Evolutionary conservation across 257 asterid genomes (phyloP), one percentile per base, ranked within the genome.

Genomic region (Lantana camara): DNA sequence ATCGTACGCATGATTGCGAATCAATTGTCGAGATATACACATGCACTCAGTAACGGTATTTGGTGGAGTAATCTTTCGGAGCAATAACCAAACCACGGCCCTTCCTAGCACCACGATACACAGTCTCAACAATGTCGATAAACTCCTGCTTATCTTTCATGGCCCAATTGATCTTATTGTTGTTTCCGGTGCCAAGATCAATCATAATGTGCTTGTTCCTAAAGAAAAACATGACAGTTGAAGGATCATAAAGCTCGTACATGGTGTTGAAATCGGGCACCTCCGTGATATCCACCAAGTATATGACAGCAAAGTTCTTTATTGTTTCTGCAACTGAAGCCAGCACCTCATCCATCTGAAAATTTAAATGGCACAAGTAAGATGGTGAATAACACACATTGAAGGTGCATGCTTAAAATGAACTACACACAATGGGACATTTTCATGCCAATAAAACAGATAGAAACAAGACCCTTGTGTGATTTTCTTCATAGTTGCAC

Each of bases 181-280:
- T 89, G 85, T 92, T 92, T 67, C 98, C 97, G 14, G 98, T 92
- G 16, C 96, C 98, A 47, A 89, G 96, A 64, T 92, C 98, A 44
- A 92, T 89, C 98, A 92, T 89, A 17, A 92, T 92, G 78, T 92
- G 98, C 77, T 92, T 92, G 96, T 92, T 92, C 81, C 97, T 87
- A 79, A 92, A 92, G 71, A 91, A 91, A 81, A 92, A 89, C 98
- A 92, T 92, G 50, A 83, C 57, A 0, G 98, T 92, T 11, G 97
- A 92, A 3, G 98, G 97, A 58, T 93, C 98, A 10, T 90, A 93
- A 75, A 93, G 45, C 81, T 93, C 98, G 5, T 93, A 93, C 98
- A 93, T 90, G 4, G 97, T 87, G 84, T 89, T 92, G 75, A 92
- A 92, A 71, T 92, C 98, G 0, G 96, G 97, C 37, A 92, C 97